These are phyloP conservation scores for Gentiana straminea DNA, from an alignment of 257 asterid species.

Conservation along the genomic window DNA sequence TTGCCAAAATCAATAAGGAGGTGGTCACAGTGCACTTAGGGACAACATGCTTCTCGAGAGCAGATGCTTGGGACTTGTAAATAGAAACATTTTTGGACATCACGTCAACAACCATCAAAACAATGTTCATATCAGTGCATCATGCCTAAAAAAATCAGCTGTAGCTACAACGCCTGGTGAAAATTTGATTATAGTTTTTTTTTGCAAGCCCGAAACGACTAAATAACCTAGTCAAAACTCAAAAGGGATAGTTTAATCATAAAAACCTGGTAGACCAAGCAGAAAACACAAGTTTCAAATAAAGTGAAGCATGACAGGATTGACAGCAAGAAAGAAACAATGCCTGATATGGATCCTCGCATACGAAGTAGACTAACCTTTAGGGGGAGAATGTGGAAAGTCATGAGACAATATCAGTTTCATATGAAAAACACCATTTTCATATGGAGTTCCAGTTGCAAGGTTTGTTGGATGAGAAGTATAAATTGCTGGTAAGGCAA, in stretches of 20 bases:
- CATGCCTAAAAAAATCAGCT: conserved; percentile 81
- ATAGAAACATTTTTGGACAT: conserved; percentile 94
- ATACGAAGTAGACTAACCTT: conserved; percentile 38
- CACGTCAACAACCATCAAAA: conserved; percentile 96
- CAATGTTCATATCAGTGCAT: conserved; percentile 75
- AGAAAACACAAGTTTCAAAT: background rate
- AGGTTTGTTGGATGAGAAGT: conserved; percentile 12
- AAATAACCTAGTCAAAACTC: background rate
- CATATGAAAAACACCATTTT: conserved; percentile 86
- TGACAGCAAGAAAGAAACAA: background rate
- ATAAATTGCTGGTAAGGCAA: conserved; percentile 2
- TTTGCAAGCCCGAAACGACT: background rate
- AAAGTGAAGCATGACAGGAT: background rate
- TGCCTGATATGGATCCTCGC: too few relatives aligned
- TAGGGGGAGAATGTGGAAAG: conserved; percentile 90
- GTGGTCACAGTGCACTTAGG: conserved; percentile 77
- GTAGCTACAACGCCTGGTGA: conserved; percentile 86
- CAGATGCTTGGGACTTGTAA: conserved; percentile 91
- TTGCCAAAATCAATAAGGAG: background rate
- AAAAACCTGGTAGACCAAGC: background rate
- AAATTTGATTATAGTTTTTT: background rate
- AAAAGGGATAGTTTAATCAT: background rate
- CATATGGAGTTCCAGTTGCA: conserved; percentile 98
- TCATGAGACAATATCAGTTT: conserved; percentile 78
- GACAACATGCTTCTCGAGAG: conserved; percentile 87